phyloP scores from a whole-genome alignment of 331 rosid genomes.

The Quercus phellos region DNA sequence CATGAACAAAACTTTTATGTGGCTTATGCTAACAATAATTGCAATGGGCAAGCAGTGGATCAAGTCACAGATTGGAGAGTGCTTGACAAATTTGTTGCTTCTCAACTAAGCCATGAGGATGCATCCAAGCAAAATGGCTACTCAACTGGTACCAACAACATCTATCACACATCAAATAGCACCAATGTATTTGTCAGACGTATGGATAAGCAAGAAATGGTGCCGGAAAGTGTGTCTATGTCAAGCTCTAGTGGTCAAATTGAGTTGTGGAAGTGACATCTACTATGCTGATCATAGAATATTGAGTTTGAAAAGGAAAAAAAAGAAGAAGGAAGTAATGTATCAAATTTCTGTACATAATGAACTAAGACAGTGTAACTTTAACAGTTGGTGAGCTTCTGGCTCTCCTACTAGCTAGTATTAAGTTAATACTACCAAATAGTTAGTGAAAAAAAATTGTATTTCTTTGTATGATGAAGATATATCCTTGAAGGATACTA shows the following conservation, averaged over 20 bases:
- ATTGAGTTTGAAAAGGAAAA: slow-evolving; percentile 7
- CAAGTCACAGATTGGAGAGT: slow-evolving; percentile 88
- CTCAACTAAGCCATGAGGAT: slow-evolving; percentile 81
- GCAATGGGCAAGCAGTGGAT: slow-evolving; percentile 33
- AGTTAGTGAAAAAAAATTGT: background rate
- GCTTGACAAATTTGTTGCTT: slow-evolving; percentile 90
- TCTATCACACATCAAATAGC: slow-evolving; percentile 21
- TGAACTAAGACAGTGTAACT: slow-evolving; percentile 34
- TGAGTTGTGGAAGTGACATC: slow-evolving; percentile 52
- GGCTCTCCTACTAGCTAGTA: slow-evolving; percentile 13
- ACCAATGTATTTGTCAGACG: slow-evolving; percentile 18
- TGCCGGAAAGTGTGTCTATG: slow-evolving; percentile 44
- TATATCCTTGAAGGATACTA: slow-evolving; percentile 1
- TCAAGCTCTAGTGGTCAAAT: slow-evolving; percentile 47
- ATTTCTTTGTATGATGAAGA: slow-evolving; percentile 16
- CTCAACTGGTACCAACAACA: slow-evolving; percentile 16
- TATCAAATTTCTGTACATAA: slow-evolving; percentile 56
- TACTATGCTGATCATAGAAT: slow-evolving; percentile 39
- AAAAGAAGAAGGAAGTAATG: background rate
- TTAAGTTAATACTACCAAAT: slow-evolving; percentile 20
- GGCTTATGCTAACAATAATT: slow-evolving; percentile 20
- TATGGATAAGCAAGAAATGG: slow-evolving; percentile 51
- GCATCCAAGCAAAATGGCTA: slow-evolving; percentile 35
- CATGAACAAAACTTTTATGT: slow-evolving; percentile 33
- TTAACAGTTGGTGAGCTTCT: slow-evolving; percentile 30